Percentiles rank a stretch among this genome's conserved stretches.
These are phyloP conservation scores for Ogataea polymorpha DNA, from an alignment of 805 yeast species.

Conservation along the genomic window DNA sequence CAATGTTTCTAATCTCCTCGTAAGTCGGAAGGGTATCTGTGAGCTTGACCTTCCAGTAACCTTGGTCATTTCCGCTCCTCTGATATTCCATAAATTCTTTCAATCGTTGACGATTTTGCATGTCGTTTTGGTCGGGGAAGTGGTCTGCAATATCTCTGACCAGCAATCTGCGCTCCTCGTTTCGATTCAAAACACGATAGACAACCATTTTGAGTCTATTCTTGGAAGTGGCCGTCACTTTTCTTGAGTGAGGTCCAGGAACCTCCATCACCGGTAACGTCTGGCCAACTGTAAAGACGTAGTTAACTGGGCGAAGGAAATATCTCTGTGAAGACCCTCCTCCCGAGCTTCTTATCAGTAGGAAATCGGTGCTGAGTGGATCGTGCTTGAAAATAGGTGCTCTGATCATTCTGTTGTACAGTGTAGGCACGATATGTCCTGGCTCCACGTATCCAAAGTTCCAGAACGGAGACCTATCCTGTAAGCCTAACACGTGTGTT, in stretches of 20 bases:
- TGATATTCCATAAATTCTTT: constrained; percentile 98
- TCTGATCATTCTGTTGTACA: constrained; percentile 85
- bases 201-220: constrained; percentile 93
- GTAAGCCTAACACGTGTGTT: constrained; percentile 92
- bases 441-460: constrained; percentile 95
- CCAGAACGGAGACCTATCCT: constrained; percentile 97
- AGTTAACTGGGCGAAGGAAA: constrained; percentile 65
- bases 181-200: constrained; percentile 76
- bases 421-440: constrained; percentile 89
- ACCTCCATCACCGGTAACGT: constrained; percentile 89
- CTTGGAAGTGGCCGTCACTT: constrained; percentile 88
- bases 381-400: constrained; percentile 95
- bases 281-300: constrained; percentile 86
- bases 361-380: constrained; percentile 70
- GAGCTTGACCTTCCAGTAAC: constrained; percentile 84
- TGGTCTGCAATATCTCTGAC: constrained; percentile 87
- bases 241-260: constrained; percentile 97
- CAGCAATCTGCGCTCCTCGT: constrained; percentile 67
- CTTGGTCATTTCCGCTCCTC: constrained; percentile 90
- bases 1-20: constrained; percentile 75
- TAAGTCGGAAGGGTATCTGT: constrained; percentile 68
- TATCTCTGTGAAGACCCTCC: constrained; percentile 66
- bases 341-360: constrained; percentile 76
- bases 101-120: constrained; percentile 92
- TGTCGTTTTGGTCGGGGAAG: constrained; percentile 95